Evolutionary conservation across 2,329 filamentous ascomycete genomes (phyloP).

Genomic region (Botrytis aclada): DNA sequence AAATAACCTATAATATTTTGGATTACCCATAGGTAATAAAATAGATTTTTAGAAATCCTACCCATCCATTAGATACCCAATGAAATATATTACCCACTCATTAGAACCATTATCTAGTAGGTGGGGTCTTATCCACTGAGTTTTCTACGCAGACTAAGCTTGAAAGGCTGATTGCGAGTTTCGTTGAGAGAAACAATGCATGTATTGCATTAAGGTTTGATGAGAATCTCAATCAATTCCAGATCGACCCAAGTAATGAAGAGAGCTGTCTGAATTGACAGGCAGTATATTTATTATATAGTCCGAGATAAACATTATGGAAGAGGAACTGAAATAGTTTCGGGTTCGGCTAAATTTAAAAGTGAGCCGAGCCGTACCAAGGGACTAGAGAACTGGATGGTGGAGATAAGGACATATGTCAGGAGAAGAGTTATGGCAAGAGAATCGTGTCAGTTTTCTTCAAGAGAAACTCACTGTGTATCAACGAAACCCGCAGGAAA

Average conservation of each 20-base stretch:
- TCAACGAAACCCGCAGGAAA: neutral
- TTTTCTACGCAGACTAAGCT: too few species aligned
- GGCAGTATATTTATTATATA: neutral
- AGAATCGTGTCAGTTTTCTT: neutral
- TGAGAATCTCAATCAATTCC: neutral
- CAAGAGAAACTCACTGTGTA: neutral
- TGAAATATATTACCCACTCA: too few species aligned
- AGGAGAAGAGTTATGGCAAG: accelerated
- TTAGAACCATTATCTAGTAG: too few species aligned
- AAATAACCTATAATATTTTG: too few species aligned
- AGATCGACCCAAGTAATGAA: neutral
- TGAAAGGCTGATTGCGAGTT: neutral
- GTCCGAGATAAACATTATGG: neutral
- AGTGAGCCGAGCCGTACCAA: neutral
- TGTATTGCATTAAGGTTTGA: neutral
- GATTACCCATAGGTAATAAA: too few species aligned
- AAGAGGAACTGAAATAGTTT: neutral
- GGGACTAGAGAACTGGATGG: neutral
- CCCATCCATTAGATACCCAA: too few species aligned
- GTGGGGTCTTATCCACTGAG: too few species aligned
- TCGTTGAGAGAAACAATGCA: neutral
- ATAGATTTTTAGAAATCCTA: too few species aligned
- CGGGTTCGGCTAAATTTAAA: neutral
- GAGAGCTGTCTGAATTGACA: neutral
- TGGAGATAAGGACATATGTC: neutral